phyloP scores from a whole-genome alignment of 345 rosid genomes.

The Aquilaria malaccensis region DNA sequence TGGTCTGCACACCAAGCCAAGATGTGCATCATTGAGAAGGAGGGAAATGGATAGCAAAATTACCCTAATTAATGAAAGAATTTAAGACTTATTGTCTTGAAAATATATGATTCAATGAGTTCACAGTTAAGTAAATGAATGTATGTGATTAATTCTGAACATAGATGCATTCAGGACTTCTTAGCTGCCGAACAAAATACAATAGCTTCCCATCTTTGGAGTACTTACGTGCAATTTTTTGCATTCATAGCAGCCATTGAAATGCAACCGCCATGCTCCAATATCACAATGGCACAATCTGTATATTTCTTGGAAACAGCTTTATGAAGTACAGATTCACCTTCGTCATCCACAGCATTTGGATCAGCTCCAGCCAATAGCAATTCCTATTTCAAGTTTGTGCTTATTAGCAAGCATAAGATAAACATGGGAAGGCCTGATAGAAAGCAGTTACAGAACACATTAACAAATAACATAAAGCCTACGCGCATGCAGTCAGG shows the following conservation, averaged over 20 bases:
- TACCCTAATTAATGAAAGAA: background rate
- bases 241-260: slow-evolving; percentile 83
- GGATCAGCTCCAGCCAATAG: slow-evolving; percentile 98
- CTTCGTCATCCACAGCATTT: slow-evolving; percentile 95
- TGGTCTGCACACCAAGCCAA: slow-evolving; percentile 49
- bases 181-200: too few relatives aligned
- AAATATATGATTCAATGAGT: too few relatives aligned
- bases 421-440: slow-evolving; percentile 2
- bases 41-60: background rate
- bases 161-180: too few relatives aligned
- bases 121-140: too few relatives aligned
- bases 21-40: slow-evolving; percentile 5
- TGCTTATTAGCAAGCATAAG: slow-evolving; percentile 7
- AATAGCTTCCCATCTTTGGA: background rate
- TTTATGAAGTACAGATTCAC: slow-evolving; percentile 91
- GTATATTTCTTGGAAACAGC: slow-evolving; percentile 86
- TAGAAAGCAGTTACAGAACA: background rate
- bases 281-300: slow-evolving; percentile 83
- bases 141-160: too few relatives aligned
- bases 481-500: slow-evolving; percentile 98
- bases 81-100: background rate
- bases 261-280: slow-evolving; percentile 85
- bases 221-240: slow-evolving; percentile 72
- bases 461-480: slow-evolving; percentile 15
- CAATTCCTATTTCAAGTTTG: slow-evolving; percentile 55